Conservation (phyloP, 768 basidiomycete genomes). For the Leccinum uliginosum region DNA sequence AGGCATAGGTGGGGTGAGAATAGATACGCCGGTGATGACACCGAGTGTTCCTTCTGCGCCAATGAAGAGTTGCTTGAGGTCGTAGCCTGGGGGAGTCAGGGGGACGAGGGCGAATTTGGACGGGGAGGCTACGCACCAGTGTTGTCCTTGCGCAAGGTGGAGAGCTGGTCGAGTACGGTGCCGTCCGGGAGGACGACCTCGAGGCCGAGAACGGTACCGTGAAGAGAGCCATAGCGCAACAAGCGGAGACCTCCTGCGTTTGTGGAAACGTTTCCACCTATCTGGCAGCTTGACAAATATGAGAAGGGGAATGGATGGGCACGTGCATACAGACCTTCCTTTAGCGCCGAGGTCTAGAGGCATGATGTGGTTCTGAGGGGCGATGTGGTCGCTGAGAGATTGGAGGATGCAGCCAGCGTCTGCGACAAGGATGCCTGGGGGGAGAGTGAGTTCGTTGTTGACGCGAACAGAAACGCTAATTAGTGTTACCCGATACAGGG, state of each 20-base stretch:
- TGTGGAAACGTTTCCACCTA: conserved; percentile 95
- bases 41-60: conserved; percentile 97
- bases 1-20: conserved; percentile 81
- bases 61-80: conserved; percentile 97
- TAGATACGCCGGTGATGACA: conserved; percentile 91
- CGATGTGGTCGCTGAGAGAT: conserved; percentile 78
- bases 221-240: conserved; percentile 90
- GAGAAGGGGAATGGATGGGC: background rate
- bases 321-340: conserved; percentile 62
- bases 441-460: conserved; percentile 2
- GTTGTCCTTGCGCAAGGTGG: conserved; percentile 94
- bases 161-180: conserved; percentile 82
- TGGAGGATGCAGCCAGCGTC: conserved; percentile 96
- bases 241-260: conserved; percentile 97
- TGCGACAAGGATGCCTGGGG: conserved; percentile 77
- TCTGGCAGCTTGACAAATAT: conserved; percentile 69
- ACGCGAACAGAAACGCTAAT: background rate
- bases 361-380: conserved; percentile 90
- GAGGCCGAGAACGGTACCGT: conserved; percentile 90
- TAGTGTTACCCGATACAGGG: conserved; percentile 70
- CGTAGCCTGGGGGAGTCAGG: conserved; percentile 63
- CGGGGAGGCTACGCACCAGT: conserved; percentile 56
- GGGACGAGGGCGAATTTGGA: background rate
- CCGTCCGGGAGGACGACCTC: conserved; percentile 96
- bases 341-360: conserved; percentile 95